These are phyloP conservation scores for Orbilia ellipsospora DNA, from an alignment of 2,329 filamentous ascomycete species.

Conservation along the genomic window DNA sequence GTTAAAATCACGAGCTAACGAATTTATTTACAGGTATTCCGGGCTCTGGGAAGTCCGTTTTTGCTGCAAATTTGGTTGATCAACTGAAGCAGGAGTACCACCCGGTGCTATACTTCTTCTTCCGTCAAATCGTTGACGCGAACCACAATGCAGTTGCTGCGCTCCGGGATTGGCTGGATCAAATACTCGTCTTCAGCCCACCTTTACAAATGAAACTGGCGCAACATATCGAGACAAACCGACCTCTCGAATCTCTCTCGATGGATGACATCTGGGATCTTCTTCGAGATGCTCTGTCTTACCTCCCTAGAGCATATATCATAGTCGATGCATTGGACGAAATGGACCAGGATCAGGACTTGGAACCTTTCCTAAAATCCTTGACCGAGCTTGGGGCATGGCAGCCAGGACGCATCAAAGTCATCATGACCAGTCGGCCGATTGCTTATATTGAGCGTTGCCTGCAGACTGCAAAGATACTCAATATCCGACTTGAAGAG, in stretches of 20 bases:
- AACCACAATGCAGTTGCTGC: conserved; percentile 61
- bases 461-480: conserved; percentile 51
- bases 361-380: background rate
- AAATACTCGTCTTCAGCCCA: conserved; percentile 60
- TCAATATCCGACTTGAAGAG: conserved; percentile 56
- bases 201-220: conserved; percentile 59
- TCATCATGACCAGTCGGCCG: conserved; percentile 57
- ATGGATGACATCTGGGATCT: too few species aligned
- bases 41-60: too few species aligned
- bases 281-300: too few species aligned
- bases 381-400: conserved; percentile 28
- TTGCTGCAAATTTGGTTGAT: too few species aligned
- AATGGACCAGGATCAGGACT: too few species aligned
- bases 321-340: too few species aligned
- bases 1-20: too few species aligned
- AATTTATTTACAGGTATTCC: too few species aligned
- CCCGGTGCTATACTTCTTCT: conserved; percentile 63
- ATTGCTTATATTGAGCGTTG: conserved; percentile 55
- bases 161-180: conserved; percentile 62
- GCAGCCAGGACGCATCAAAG: conserved; percentile 40
- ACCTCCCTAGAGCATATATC: too few species aligned
- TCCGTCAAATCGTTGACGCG: conserved; percentile 62
- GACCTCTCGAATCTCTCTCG: too few species aligned
- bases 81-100: conserved; percentile 46
- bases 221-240: background rate